A percentile compares a stretch with the other conserved stretches of the same genome.
These are phyloP conservation scores for Chaetoceros muelleri DNA, from an alignment of 108 stramenopile genomes.

Conservation along the genomic window DNA sequence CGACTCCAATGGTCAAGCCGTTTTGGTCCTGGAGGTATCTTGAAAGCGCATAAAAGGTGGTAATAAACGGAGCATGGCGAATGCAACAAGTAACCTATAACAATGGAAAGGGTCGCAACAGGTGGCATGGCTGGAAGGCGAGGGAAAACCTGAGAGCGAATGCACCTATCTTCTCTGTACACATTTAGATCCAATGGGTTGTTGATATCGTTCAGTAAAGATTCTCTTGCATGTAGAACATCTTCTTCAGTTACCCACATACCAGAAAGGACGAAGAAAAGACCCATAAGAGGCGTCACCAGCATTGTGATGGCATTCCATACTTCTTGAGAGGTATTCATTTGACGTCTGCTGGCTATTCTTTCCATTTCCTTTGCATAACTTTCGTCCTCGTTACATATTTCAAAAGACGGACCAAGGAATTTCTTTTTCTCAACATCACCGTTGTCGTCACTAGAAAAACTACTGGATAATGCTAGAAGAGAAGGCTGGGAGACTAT, in stretches of 20 bases:
- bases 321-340: conserved; percentile 64
- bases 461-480: too few species aligned
- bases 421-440: too few species aligned
- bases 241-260: conserved; percentile 27
- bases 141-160: conserved; percentile 31
- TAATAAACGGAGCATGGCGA: conserved; percentile 61
- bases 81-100: conserved; percentile 41
- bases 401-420: too few species aligned
- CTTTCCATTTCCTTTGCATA: too few species aligned
- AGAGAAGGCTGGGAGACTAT: too few species aligned
- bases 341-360: conserved; percentile 28
- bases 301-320: conserved; percentile 66
- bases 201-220: conserved; percentile 10
- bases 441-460: too few species aligned
- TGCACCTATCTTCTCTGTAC: conserved; percentile 12
- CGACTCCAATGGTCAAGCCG: conserved; percentile 70
- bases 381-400: too few species aligned
- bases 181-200: conserved; percentile 16
- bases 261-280: conserved; percentile 43
- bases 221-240: conserved; percentile 6
- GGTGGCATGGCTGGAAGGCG: conserved; percentile 57
- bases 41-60: conserved; percentile 43
- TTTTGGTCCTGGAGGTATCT: conserved; percentile 20
- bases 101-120: conserved; percentile 25
- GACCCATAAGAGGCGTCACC: conserved; percentile 36